Conservation (phyloP, 2,329 filamentous ascomycete genomes). For the Fusarium sp. region DNA sequence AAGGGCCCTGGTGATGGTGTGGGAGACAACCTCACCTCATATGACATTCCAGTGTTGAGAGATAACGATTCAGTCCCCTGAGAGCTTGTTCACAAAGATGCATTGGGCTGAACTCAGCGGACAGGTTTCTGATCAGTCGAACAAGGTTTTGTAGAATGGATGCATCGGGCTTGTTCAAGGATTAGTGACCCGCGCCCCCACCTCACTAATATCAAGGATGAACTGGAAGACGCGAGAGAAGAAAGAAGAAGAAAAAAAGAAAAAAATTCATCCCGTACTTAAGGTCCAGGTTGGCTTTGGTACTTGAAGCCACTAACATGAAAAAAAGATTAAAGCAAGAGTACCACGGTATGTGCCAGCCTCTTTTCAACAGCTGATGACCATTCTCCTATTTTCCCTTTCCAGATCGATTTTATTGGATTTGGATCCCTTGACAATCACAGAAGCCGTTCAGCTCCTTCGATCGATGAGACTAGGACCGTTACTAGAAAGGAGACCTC, state of each 20-base stretch:
- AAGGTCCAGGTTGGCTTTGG: constrained; percentile 14
- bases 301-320: constrained; percentile 7
- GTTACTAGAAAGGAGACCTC: constrained; percentile 9
- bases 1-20: neutral
- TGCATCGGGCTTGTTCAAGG: constrained; percentile 17
- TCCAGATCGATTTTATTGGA: neutral
- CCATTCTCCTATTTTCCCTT: neutral
- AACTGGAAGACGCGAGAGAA: constrained; percentile 34
- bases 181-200: constrained; percentile 27
- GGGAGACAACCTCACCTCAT: constrained; percentile 13
- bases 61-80: constrained; percentile 1
- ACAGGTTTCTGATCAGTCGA: constrained; percentile 1
- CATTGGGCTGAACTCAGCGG: constrained; percentile 11
- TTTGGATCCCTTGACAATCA: neutral
- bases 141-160: constrained; percentile 14
- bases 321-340: neutral
- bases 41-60: constrained; percentile 16
- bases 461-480: neutral
- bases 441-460: neutral
- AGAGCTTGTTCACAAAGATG: neutral
- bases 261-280: constrained; percentile 30
- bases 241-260: constrained; percentile 14
- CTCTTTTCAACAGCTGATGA: constrained; percentile 11
- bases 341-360: constrained; percentile 1
- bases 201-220: constrained; percentile 28